Evolutionary conservation across 31 red algal genomes (phyloP).

Genomic region (Bonnemaisonia californica): DNA sequence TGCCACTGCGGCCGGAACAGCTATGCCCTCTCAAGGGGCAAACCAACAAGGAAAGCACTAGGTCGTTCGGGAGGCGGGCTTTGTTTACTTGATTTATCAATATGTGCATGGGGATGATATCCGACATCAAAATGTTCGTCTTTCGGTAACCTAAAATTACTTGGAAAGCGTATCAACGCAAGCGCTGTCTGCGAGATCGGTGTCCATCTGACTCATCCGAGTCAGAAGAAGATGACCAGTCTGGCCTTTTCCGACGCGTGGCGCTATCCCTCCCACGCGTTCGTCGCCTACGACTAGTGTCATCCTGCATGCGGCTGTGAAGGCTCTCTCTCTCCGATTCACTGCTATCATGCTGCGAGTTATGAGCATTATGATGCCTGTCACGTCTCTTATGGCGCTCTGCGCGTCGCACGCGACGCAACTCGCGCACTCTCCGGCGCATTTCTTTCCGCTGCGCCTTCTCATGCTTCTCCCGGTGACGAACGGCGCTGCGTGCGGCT

Average conservation of each 20-base stretch:
- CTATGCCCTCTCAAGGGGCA: background rate
- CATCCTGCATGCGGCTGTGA: conserved; percentile 29
- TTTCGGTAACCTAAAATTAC: background rate
- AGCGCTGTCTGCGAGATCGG: conserved; percentile 16
- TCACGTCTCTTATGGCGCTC: conserved; percentile 41
- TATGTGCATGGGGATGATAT: background rate
- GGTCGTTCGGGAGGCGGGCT: background rate
- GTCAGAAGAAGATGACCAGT: conserved; percentile 13
- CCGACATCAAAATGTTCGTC: background rate
- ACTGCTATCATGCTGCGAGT: conserved; percentile 7
- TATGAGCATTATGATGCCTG: conserved; percentile 16
- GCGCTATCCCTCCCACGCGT: conserved; percentile 23
- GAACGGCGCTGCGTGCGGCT: conserved; percentile 28
- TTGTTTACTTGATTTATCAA: background rate
- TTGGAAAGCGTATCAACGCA: background rate
- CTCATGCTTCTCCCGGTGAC: conserved; percentile 53
- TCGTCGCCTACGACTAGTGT: conserved; percentile 16
- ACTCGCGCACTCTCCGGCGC: conserved; percentile 26
- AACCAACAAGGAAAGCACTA: conserved; percentile 21
- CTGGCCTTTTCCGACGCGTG: conserved; percentile 6
- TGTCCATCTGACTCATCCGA: conserved; percentile 35
- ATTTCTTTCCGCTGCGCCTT: conserved; percentile 12
- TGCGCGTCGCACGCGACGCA: conserved; percentile 37
- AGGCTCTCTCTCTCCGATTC: conserved; percentile 32
- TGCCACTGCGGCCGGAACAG: conserved; percentile 58